Percentiles rank a stretch among this genome's conserved stretches.
These are phyloP conservation scores for Cicer bijugum DNA, from an alignment of 306 rosid species.

Conservation along the genomic window DNA sequence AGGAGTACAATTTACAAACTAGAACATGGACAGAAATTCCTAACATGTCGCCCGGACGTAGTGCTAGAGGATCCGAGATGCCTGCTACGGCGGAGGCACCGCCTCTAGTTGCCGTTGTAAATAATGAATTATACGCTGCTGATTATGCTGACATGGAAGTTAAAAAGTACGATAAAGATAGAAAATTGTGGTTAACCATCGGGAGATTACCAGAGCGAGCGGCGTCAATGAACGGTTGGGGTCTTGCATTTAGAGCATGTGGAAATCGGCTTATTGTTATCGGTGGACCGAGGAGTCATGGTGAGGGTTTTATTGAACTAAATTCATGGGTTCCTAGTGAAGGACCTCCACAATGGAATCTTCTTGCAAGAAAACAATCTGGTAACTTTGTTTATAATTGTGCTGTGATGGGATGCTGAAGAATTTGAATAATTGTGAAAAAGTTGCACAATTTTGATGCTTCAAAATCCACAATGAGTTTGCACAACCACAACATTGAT, in stretches of 20 bases:
- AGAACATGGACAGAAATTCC: slow-evolving; percentile 79
- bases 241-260: slow-evolving; percentile 95
- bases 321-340: slow-evolving; percentile 95
- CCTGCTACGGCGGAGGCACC: slow-evolving; percentile 87
- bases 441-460: slow-evolving; percentile 44
- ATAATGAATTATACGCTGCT: slow-evolving; percentile 80
- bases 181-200: slow-evolving; percentile 58
- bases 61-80: slow-evolving; percentile 57
- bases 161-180: slow-evolving; percentile 66
- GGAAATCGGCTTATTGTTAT: slow-evolving; percentile 84
- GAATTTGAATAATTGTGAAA: slow-evolving; percentile 33
- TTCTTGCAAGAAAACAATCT: slow-evolving; percentile 75
- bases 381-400: slow-evolving; percentile 92
- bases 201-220: slow-evolving; percentile 86
- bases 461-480: slow-evolving; percentile 41
- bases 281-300: slow-evolving; percentile 78
- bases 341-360: slow-evolving; percentile 88
- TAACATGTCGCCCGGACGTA: slow-evolving; percentile 85
- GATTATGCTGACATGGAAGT: slow-evolving; percentile 89
- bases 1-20: slow-evolving; percentile 74
- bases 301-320: slow-evolving; percentile 80
- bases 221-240: slow-evolving; percentile 91
- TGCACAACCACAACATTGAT: slow-evolving; percentile 49
- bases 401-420: slow-evolving; percentile 98
- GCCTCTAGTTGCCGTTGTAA: slow-evolving; percentile 89